phyloP scores from a whole-genome alignment of 2,329 filamentous ascomycete genomes.

The Penicillium sp. region DNA sequence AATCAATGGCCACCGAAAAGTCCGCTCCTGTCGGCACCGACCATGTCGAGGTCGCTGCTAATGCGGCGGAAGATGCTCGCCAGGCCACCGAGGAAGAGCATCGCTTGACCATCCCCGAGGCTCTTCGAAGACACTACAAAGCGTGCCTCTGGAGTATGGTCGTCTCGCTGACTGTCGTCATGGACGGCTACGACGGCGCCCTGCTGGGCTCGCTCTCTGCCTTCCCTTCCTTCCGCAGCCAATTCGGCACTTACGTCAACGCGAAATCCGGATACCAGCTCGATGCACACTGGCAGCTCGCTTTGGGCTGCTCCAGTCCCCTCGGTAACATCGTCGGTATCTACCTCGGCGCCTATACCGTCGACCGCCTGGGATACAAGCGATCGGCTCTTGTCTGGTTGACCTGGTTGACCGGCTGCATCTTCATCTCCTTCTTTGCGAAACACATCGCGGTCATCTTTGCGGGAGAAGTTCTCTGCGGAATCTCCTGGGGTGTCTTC shows the following conservation, averaged over 20 bases:
- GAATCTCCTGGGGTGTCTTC: slow-evolving; percentile 45
- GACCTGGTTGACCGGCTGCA: slow-evolving; percentile 26
- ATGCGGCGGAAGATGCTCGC: slow-evolving; percentile 27
- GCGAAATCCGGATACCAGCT: slow-evolving; percentile 32
- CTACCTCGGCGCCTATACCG: slow-evolving; percentile 22
- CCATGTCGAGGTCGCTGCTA: slow-evolving; percentile 3
- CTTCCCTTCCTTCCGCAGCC: slow-evolving; percentile 1
- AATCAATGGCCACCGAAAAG: neutral
- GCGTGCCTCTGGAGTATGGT: slow-evolving; percentile 32
- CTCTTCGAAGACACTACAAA: neutral
- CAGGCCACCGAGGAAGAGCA: slow-evolving; percentile 6
- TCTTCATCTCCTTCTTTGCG: slow-evolving; percentile 48
- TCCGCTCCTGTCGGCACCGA: neutral
- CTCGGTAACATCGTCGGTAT: slow-evolving; percentile 35
- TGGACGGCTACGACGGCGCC: slow-evolving; percentile 44
- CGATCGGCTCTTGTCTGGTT: slow-evolving; percentile 24
- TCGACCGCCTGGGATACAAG: slow-evolving; percentile 24
- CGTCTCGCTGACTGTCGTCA: slow-evolving; percentile 49
- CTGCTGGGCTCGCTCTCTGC: slow-evolving; percentile 24
- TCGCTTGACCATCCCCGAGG: slow-evolving; percentile 22
- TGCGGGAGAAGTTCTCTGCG: slow-evolving; percentile 41
- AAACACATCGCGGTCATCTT: slow-evolving; percentile 38
- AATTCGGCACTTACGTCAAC: slow-evolving; percentile 5
- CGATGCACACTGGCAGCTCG: slow-evolving; percentile 39
- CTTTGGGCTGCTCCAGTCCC: slow-evolving; percentile 36